Evolutionary conservation across 140 eudicot genomes (phyloP), one percentile per base, ranked within the genome.

Genomic region (Stevia rebaudiana): DNA sequence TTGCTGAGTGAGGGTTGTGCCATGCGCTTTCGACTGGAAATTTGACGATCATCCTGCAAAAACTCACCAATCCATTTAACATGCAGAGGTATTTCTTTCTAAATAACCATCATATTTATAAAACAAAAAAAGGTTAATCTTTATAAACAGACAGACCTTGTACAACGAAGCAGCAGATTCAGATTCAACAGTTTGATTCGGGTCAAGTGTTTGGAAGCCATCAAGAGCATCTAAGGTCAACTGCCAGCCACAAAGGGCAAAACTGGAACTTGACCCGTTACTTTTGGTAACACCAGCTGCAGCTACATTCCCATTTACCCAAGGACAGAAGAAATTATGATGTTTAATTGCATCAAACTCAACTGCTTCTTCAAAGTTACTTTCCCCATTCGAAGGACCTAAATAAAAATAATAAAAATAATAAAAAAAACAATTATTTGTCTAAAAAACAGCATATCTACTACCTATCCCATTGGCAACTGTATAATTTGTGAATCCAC

Each of bases 281-380:
- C 40, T 69, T 18, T 76, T 74, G 62, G 73, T 81, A 69, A 84
- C 79, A 43, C 97, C 95, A 37, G 99, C 99, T 46, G 99, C 97
- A 54, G 99, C 99, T 65, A 92, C 99, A 73, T 92, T 88, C 22
- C 89, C 97, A 66, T 92, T 92, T 16, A 92, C 99, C 99, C 99
- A 92, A 28, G 99, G 96, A 56, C 99, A 92, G 74, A 79, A 92
- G 69, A 63, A 79, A 69, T 92, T 92, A 40, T 92, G 99, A 66
- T 88, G 90, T 82, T 85, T 85, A 23, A 92, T 85, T 52, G 99
- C 95, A 83, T 92, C 96, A 67, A 92, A 92, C 73, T 92, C 97
- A 49, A 74, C 83, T 24, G 72, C 73, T 42, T 87, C 97, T 55
- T 85, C 95, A 82, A 83, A 91, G 76, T 86, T 89, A 73, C 87